phyloP scores from a whole-genome alignment of 1,139 yeast species.

The Magnusiomyces suaveolens region DNA sequence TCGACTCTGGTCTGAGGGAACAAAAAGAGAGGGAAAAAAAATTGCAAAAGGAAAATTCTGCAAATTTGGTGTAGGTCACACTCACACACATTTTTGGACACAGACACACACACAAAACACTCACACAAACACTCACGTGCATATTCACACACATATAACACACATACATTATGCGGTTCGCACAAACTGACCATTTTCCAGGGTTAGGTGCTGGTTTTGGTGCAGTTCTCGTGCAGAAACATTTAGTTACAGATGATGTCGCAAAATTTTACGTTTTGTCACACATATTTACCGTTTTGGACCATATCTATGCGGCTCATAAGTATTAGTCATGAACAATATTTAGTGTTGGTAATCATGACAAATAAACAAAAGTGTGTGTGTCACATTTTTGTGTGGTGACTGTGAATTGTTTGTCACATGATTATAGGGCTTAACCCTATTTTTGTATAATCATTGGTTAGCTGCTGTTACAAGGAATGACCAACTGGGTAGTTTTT shows the following conservation, averaged over 20 bases:
- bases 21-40: neutral
- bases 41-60: slow-evolving; percentile 1
- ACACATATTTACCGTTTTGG: neutral
- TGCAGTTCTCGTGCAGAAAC: neutral
- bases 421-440: neutral
- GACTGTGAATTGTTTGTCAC: neutral
- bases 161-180: neutral
- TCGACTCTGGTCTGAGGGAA: slow-evolving; percentile 5
- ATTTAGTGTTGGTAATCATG: neutral
- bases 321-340: neutral
- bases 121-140: neutral
- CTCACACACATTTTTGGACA: neutral
- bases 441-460: no score
- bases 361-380: no score
- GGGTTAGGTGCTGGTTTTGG: neutral
- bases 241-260: neutral
- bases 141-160: neutral
- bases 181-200: neutral
- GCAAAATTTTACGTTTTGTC: neutral
- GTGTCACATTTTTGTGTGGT: neutral
- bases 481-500: no score
- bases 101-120: neutral
- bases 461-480: no score
- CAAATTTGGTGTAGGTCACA: neutral
- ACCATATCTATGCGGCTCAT: neutral